A percentile compares a stretch with the other conserved stretches of the same genome.
Conservation (phyloP, 176 grass and related monocot genomes). For the Oryza meyeriana region DNA sequence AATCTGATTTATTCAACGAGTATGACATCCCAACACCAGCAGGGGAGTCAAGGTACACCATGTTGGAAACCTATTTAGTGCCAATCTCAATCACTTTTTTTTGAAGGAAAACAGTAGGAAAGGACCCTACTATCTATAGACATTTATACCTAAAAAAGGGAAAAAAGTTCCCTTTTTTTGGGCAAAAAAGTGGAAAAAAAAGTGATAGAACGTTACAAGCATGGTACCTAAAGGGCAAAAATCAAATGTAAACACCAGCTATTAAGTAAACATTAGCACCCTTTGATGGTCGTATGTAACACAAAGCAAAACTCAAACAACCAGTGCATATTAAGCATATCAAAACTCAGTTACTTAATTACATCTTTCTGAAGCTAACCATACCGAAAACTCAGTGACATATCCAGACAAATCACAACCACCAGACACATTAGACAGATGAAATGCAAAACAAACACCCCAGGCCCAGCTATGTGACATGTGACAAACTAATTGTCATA, state of each 20-base stretch:
- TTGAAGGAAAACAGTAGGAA: too few relatives aligned
- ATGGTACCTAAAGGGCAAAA: background rate
- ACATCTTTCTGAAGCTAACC: background rate
- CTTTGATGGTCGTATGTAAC: background rate
- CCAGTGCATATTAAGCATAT: background rate
- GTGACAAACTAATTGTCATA: background rate
- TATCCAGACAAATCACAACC: background rate
- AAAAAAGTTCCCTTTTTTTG: background rate
- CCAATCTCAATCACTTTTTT: background rate
- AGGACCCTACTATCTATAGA: background rate
- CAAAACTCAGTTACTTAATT: background rate
- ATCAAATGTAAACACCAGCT: too few relatives aligned
- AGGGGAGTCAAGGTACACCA: slow-evolving; percentile 81
- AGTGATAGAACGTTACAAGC: background rate
- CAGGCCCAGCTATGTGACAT: background rate
- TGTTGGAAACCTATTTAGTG: slow-evolving; percentile 66
- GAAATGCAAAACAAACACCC: background rate
- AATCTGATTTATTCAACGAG: slow-evolving; percentile 65
- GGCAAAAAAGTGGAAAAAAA: background rate
- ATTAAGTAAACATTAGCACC: background rate
- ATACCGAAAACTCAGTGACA: background rate
- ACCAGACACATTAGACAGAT: background rate
- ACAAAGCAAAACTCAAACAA: background rate
- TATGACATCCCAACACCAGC: slow-evolving; percentile 85
- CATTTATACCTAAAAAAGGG: too few relatives aligned